Base-by-base conservation (phyloP, 2,329 filamentous ascomycete genomes). In the Colletotrichum sp. region DNA sequence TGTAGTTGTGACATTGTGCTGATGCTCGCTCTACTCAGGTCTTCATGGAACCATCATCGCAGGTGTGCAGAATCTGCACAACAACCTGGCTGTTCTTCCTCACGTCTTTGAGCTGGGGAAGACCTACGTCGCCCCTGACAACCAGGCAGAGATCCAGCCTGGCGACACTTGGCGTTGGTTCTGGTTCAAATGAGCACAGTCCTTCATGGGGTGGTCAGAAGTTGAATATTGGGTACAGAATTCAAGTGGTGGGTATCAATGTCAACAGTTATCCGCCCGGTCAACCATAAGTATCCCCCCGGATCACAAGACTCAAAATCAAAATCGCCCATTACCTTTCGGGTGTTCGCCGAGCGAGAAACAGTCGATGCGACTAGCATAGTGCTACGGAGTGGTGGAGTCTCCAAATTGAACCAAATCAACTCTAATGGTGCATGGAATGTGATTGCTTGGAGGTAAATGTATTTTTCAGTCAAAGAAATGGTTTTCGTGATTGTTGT, bases 161-260 rank as follows among this genome's bases (percentile, higher is more conserved):
- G 5, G 38, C 8, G 18, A 43, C 8, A 43, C 5, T 0, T 43
- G 5, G 38, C 38, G 2, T 43, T 43, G 8, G 18, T 43, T 43
- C 18, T 43, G 38, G 18, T 43, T n/a, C 18, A 43, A 6, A 43
- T 43, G 2, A 43, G 38, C 18, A n/a, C 38, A 10, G 38, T n/a
- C 16, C 4, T 1, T 6, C 5, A 43, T 43, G 16, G 2, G 0
- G 2, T 3, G 38, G 18, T n/a, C 5, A 43, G 38, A 43, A n/a
- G 18, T 10, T 43, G 38, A 16, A 18, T 10, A 9, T 3, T 43
- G 2, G 38, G 1, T n/a, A 18, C 38, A 43, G 5, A 43, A 18
- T 43, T 43, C 38, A 43, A 43, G 38, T 10, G 18, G 5, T 43
- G 8, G 8, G 38, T 43, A 43, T 12, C 18, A 43, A 48, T 57